These are phyloP conservation scores for Aspergillus oerlinghausenensis DNA, from an alignment of 2,329 filamentous ascomycete genomes.

Conservation along the genomic window DNA sequence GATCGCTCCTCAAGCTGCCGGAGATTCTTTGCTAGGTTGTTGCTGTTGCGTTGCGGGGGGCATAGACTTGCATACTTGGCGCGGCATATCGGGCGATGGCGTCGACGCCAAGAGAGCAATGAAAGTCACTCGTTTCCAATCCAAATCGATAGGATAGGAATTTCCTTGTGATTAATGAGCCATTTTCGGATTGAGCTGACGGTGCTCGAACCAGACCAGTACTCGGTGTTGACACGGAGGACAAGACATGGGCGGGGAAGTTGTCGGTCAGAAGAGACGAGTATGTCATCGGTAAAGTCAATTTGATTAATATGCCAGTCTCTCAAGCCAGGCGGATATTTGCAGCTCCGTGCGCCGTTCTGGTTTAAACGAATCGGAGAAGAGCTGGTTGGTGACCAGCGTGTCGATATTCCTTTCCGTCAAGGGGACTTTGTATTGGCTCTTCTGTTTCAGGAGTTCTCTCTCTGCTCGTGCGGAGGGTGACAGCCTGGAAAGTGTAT, in stretches of 20 bases:
- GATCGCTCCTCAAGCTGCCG: neutral
- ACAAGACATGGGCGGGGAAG: neutral
- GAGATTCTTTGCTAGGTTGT: neutral
- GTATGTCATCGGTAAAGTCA: constrained; percentile 22
- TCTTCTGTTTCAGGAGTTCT: constrained; percentile 33
- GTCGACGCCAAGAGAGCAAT: constrained; percentile 19
- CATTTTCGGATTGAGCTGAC: neutral
- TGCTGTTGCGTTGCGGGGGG: neutral
- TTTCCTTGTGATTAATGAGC: neutral
- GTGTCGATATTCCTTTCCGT: constrained; percentile 35
- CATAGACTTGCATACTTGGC: constrained; percentile 15
- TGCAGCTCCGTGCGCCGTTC: constrained; percentile 60
- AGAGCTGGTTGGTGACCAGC: constrained; percentile 30
- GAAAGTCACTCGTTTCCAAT: neutral
- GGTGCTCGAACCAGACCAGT: neutral
- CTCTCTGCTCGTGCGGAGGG: constrained; percentile 32
- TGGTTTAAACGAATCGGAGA: constrained; percentile 53
- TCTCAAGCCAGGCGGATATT: constrained; percentile 70
- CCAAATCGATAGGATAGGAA: neutral
- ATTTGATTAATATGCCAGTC: constrained; percentile 58
- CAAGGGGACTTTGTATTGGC: constrained; percentile 30
- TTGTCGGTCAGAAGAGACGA: neutral
- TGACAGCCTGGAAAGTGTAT: constrained; percentile 30
- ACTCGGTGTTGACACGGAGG: neutral
- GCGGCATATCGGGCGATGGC: constrained; percentile 16